Evolutionary conservation across 2,329 filamentous ascomycete genomes (phyloP).

Genomic region (Hypoxylon sp.): DNA sequence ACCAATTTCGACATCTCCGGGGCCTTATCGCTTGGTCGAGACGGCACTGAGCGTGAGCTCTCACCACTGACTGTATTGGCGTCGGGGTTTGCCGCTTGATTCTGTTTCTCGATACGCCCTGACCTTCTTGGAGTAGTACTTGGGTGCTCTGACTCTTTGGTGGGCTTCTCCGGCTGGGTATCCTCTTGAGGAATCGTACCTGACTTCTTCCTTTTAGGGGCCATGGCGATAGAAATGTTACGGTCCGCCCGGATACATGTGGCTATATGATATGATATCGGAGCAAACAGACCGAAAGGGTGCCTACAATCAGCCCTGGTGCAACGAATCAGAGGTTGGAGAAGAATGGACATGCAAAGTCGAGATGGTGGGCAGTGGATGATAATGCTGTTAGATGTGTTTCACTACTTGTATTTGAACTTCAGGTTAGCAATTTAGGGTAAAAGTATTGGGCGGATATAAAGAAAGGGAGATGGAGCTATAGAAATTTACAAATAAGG

Average conservation of each 20-base stretch:
- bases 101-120: conserved; percentile 40
- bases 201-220: conserved; percentile 58
- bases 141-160: conserved; percentile 1
- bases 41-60: neutral
- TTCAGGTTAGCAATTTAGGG: conserved; percentile 3
- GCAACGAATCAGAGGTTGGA: conserved; percentile 43
- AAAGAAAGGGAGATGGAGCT: neutral
- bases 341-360: conserved; percentile 44
- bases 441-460: neutral
- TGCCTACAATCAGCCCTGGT: conserved; percentile 26
- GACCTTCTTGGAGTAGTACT: conserved; percentile 44
- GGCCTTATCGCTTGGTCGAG: conserved; percentile 19
- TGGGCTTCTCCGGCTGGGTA: conserved; percentile 11
- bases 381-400: conserved; percentile 6
- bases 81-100: conserved; percentile 12
- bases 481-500: conserved; percentile 20
- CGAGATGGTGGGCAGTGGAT: conserved; percentile 11
- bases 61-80: neutral
- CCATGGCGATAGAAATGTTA: conserved; percentile 52
- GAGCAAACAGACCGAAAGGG: conserved; percentile 37
- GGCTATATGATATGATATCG: conserved; percentile 40
- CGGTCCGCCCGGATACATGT: conserved; percentile 1
- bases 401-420: conserved; percentile 14
- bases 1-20: conserved; percentile 52
- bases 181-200: conserved; percentile 38